phyloP scores from a whole-genome alignment of 345 rosid species.

The Sisymbrium altissimum region DNA sequence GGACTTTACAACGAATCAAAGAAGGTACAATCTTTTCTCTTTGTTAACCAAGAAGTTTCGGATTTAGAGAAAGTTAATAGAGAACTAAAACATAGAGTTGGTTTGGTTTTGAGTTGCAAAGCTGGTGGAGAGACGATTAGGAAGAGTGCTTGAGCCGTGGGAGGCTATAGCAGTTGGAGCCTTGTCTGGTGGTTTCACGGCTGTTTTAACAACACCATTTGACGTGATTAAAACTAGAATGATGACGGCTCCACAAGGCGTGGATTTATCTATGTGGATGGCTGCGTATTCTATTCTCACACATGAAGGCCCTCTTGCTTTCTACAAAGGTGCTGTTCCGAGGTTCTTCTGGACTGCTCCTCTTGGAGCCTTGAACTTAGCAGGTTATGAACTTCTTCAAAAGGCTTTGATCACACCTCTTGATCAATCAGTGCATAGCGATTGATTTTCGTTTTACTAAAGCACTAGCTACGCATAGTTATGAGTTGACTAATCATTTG shows the following conservation, averaged over 20 bases:
- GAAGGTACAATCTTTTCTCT: conserved; percentile 43
- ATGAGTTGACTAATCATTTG: neutral
- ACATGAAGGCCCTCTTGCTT: conserved; percentile 76
- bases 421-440: neutral
- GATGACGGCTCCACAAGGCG: conserved; percentile 95
- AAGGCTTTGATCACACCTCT: conserved; percentile 56
- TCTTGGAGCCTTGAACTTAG: conserved; percentile 93
- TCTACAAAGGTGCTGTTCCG: conserved; percentile 90
- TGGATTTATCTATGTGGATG: conserved; percentile 63
- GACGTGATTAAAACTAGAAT: conserved; percentile 93
- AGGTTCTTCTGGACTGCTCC: conserved; percentile 98
- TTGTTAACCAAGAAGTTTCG: neutral
- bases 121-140: conserved; percentile 57
- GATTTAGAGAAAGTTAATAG: neutral
- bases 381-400: conserved; percentile 83
- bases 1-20: conserved; percentile 83
- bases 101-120: conserved; percentile 20
- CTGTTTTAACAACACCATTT: conserved; percentile 82
- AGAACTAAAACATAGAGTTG: neutral
- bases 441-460: neutral
- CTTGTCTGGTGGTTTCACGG: conserved; percentile 81
- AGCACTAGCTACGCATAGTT: neutral
- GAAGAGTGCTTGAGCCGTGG: conserved; percentile 87
- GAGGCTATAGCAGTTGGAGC: conserved; percentile 83
- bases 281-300: conserved; percentile 68